Conservation (phyloP, 495 filamentous ascomycete species). For the Talaromyces adpressus region DNA sequence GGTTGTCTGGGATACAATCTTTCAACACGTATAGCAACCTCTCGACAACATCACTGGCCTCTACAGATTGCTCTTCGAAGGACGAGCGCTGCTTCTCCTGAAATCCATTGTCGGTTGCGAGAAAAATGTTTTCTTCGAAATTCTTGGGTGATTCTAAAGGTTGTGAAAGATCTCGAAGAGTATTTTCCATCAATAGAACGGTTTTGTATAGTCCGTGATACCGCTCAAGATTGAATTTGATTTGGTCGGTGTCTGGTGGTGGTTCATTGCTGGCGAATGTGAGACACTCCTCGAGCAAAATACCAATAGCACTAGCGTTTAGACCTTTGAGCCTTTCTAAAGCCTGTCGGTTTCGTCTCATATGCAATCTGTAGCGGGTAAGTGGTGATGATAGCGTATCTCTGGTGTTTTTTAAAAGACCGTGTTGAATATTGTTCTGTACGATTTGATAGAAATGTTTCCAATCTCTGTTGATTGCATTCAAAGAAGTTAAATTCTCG, state of each 20-base stretch:
- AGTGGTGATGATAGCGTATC: conserved; percentile 61
- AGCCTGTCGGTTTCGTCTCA: conserved; percentile 56
- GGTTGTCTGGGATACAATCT: conserved; percentile 53
- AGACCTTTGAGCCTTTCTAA: conserved; percentile 64
- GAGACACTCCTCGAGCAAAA: conserved; percentile 48
- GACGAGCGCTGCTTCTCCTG: conserved; percentile 16
- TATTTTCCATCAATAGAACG: conserved; percentile 72
- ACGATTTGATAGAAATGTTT: conserved; percentile 75
- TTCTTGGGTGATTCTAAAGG: conserved; percentile 50
- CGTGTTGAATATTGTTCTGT: conserved; percentile 56
- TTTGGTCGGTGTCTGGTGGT: not conserved
- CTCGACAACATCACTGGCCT: conserved; percentile 52
- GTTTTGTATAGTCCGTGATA: conserved; percentile 62
- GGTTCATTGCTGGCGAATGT: not conserved
- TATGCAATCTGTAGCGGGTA: conserved; percentile 60
- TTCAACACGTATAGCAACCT: conserved; percentile 61
- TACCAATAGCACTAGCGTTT: conserved; percentile 78
- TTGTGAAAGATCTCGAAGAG: conserved; percentile 53
- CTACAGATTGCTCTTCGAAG: conserved; percentile 17
- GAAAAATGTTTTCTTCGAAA: conserved; percentile 70
- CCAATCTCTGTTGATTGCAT: conserved; percentile 49
- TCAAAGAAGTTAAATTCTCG: not conserved
- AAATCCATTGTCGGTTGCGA: conserved; percentile 38
- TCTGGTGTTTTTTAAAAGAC: conserved; percentile 51
- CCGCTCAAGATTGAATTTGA: conserved; percentile 41